These are phyloP conservation scores for Aspergillus affinis DNA, from an alignment of 495 filamentous ascomycete species.

Conservation along the genomic window DNA sequence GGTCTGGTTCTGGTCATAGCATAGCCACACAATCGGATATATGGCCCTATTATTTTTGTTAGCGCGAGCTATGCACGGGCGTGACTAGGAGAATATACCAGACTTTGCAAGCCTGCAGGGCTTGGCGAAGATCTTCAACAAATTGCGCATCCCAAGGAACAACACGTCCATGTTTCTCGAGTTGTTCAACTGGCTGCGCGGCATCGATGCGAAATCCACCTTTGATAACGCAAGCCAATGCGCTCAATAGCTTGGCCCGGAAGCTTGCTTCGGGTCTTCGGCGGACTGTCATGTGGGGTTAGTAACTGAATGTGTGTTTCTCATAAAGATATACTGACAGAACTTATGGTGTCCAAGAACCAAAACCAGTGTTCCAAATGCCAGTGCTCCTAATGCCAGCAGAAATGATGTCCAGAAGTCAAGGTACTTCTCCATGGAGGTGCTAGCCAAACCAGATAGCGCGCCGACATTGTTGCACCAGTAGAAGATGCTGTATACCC, in stretches of 20 bases:
- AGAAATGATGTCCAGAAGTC: background rate
- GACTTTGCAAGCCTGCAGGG: constrained; percentile 35
- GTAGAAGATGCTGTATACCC: constrained; percentile 64
- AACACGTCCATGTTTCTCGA: constrained; percentile 19
- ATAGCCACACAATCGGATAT: constrained; percentile 1
- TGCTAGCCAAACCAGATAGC: background rate
- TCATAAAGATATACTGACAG: background rate
- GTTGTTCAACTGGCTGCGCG: constrained; percentile 24
- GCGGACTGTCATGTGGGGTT: constrained; percentile 24
- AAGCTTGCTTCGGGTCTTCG: constrained; percentile 39
- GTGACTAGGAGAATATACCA: constrained; percentile 31
- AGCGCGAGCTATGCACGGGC: background rate
- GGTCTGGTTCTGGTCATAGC: background rate
- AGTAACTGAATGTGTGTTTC: background rate
- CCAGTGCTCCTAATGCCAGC: background rate
- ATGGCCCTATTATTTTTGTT: background rate
- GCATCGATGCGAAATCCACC: constrained; percentile 29
- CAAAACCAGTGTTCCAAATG: background rate
- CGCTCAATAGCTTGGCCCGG: constrained; percentile 39
- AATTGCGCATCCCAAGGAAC: constrained; percentile 41
- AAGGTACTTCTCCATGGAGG: background rate
- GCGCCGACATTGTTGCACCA: constrained; percentile 34
- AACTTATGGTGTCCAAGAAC: background rate
- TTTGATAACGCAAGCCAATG: constrained; percentile 14
- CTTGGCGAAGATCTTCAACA: constrained; percentile 46